phyloP scores from a whole-genome alignment of 1,284 basidiomycete genomes.

The Flammula alnicola region DNA sequence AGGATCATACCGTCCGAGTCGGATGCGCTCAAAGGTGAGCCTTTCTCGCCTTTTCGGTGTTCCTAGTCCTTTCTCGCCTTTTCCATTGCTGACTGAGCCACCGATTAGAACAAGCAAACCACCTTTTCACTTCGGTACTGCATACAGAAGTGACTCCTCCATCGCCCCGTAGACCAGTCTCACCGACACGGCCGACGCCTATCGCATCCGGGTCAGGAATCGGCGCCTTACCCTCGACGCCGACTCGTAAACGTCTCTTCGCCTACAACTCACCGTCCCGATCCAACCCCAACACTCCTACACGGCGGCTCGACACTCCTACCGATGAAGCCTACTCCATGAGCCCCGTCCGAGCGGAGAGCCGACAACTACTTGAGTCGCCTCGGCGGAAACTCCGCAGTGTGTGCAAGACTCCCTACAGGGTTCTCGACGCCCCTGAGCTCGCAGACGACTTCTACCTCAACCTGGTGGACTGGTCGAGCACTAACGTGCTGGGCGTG shows the following conservation, averaged over 20 bases:
- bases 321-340: slow-evolving; percentile 89
- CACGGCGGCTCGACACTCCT: slow-evolving; percentile 71
- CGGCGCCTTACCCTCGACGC: slow-evolving; percentile 59
- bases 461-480: slow-evolving; percentile 97
- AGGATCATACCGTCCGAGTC: slow-evolving; percentile 78
- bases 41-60: no score
- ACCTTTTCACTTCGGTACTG: slow-evolving; percentile 73
- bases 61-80: slow-evolving; percentile 9
- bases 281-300: slow-evolving; percentile 63
- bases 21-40: slow-evolving; percentile 73
- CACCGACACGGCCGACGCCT: slow-evolving; percentile 65
- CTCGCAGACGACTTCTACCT: slow-evolving; percentile 98
- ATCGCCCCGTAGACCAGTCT: slow-evolving; percentile 60
- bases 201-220: slow-evolving; percentile 34
- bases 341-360: slow-evolving; percentile 87
- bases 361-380: slow-evolving; percentile 83
- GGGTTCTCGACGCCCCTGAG: slow-evolving; percentile 97
- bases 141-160: slow-evolving; percentile 78
- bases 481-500: slow-evolving; percentile 92
- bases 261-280: slow-evolving; percentile 67
- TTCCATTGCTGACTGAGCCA: slow-evolving; percentile 8
- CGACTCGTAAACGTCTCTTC: slow-evolving; percentile 69
- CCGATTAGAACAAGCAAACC: slow-evolving; percentile 79
- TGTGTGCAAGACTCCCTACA: slow-evolving; percentile 95
- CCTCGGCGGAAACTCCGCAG: slow-evolving; percentile 82